A percentile compares a stretch with the other conserved stretches of the same genome.
Conservation (phyloP, 805 yeast genomes). For the Teunomyces barrocoloradensis region DNA sequence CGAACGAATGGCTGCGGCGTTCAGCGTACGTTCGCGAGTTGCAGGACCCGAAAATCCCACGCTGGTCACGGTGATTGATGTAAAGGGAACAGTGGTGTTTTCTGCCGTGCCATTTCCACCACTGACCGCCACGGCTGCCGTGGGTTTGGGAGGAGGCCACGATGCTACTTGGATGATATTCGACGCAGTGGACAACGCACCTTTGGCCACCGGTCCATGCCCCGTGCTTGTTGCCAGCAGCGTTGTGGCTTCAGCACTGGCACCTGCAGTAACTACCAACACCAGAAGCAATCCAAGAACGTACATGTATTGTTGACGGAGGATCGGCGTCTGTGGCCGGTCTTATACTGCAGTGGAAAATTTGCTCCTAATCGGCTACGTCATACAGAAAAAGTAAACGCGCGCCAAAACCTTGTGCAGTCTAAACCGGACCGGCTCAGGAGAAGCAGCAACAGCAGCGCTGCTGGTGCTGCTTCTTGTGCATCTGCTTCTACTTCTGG, state of each 20-base stretch:
- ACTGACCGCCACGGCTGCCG: not conserved
- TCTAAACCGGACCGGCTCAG: not conserved
- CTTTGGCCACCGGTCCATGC: not conserved
- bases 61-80: not conserved
- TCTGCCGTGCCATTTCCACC: not conserved
- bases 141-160: not conserved
- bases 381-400: not conserved
- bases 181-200: not conserved
- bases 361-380: not conserved
- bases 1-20: not conserved
- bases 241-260: not conserved
- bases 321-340: too few relatives aligned
- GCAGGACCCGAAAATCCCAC: not conserved
- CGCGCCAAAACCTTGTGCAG: not conserved
- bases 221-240: not conserved
- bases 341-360: not conserved
- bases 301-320: not conserved
- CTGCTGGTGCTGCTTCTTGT: too few relatives aligned
- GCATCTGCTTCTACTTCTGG: too few relatives aligned
- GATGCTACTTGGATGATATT: not conserved
- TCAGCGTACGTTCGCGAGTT: not conserved
- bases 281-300: not conserved
- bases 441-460: too few relatives aligned
- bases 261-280: not conserved
- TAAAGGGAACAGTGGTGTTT: not conserved